Conservation (phyloP, 116 monocot species). For the Iris pallida region DNA sequence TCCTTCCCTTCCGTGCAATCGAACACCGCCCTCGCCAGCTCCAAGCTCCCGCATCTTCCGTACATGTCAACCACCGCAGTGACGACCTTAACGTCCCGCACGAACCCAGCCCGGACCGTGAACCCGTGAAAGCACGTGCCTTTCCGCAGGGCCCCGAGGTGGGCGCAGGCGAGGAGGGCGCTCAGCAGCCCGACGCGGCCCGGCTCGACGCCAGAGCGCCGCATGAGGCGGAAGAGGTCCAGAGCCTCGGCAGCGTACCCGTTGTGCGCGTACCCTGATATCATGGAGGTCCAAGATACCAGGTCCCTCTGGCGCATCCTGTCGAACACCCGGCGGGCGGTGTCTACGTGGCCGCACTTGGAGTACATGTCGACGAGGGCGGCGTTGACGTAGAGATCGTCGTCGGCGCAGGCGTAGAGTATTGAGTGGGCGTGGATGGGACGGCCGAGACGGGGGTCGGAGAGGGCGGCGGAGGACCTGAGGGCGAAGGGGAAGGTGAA, state of each 20-base stretch:
- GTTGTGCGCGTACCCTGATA: conserved; percentile 55
- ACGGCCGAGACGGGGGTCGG: conserved; percentile 23
- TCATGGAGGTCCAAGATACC: conserved; percentile 62
- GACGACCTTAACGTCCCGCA: conserved; percentile 24
- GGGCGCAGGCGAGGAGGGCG: conserved; percentile 31
- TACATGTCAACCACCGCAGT: conserved; percentile 66
- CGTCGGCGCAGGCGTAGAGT: conserved; percentile 9
- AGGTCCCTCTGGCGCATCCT: conserved; percentile 31
- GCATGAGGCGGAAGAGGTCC: conserved; percentile 40
- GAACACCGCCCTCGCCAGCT: conserved; percentile 39
- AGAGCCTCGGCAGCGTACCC: conserved; percentile 28
- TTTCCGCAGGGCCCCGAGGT: conserved; percentile 35
- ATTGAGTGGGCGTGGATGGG: conserved; percentile 32
- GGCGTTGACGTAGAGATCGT: conserved; percentile 36
- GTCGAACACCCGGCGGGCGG: conserved; percentile 54
- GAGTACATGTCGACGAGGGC: conserved; percentile 56
- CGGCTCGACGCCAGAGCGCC: conserved; percentile 15
- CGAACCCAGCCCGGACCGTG: conserved; percentile 25
- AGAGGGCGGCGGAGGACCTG: conserved; percentile 37
- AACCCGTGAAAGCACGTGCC: conserved; percentile 39
- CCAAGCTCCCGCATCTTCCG: conserved; percentile 51
- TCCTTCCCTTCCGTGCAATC: conserved; percentile 30
- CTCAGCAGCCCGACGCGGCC: conserved; percentile 42
- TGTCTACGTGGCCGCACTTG: conserved; percentile 36
- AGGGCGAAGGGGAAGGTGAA: conserved; percentile 60